Evolutionary conservation across 139 green algal genomes (phyloP).

Genomic region (Tetratostichococcus sp.): DNA sequence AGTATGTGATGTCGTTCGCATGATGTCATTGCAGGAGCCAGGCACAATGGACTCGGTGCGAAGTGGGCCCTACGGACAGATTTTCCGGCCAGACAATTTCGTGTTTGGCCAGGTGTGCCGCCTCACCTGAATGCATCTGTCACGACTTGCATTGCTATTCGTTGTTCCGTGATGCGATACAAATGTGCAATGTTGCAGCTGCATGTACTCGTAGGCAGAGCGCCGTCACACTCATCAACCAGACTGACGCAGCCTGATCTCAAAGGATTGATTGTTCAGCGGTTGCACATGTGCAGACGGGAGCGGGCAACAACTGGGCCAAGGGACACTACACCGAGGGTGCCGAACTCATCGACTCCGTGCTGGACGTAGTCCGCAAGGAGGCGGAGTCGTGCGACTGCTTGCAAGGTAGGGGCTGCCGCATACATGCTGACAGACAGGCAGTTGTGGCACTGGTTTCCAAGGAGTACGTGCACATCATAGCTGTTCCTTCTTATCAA

Average conservation of each 20-base stretch:
- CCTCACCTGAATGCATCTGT: no score
- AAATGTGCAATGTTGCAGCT: not conserved
- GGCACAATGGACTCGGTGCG: constrained; percentile 88
- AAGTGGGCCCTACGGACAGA: constrained; percentile 86
- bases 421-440: not conserved
- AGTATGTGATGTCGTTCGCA: no score
- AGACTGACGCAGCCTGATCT: no score
- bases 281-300: constrained; percentile 53
- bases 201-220: not conserved
- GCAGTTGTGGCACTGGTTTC: no score
- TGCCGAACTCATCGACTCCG: constrained; percentile 95
- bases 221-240: no score
- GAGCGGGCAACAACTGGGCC: constrained; percentile 99
- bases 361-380: constrained; percentile 98
- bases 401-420: constrained; percentile 77
- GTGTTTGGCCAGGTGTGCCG: constrained; percentile 71
- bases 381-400: constrained; percentile 98
- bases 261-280: no score
- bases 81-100: constrained; percentile 88
- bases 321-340: constrained; percentile 99
- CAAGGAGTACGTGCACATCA: no score
- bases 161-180: no score
- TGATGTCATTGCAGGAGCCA: constrained; percentile 72
- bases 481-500: no score
- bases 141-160: no score